Evolutionary conservation across 2,329 filamentous ascomycete species (phyloP), one percentile per base, ranked within the genome.

Genomic region (Purpureocillium lavendulum): DNA sequence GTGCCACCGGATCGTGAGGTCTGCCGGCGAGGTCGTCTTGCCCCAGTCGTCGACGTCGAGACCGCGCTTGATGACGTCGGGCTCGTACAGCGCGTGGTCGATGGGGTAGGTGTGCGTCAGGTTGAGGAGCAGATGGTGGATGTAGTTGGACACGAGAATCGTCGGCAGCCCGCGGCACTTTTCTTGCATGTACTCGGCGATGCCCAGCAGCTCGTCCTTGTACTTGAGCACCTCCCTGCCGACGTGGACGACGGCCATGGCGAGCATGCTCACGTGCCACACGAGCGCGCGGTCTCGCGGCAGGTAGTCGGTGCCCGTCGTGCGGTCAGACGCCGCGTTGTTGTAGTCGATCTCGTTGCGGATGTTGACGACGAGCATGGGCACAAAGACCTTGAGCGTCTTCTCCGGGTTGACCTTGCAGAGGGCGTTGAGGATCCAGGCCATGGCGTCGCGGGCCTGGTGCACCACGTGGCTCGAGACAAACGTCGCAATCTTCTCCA

Each of bases 201-300:
- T 90, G 45, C 87, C 84, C 47, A 95, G 86, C 2, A 98, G 75
- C 36, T 97, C 85, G 37, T 87, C 71, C 61, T 88, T 87, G 70
- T 94, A 94, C 44, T 84, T 83, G 44, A 98, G 71, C 12, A 97
- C 86, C 49, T 92, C 86, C 48, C 82, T 80, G 28, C 92, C 92
- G 34, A 98, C 88, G 54, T 98, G 92, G 3, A 98, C 92, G 16
- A 96, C 87, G 43, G 87, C 92, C 90, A 98, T 98, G 57, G 89
- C 94, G 5, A 98, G 75, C 70, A 98, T 88, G 61, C 87, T 95
- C 43, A 97, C 78, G 56, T 97, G 87, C 94, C 94, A 98, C 1
- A 98, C 89, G 13, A 98, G 69, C 4, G 87, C 92, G 40, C 92
- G 76, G 58, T 98, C 92, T 49, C 92, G 79, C 8, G 92, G 92